Evolutionary conservation across 1,139 yeast genomes (phyloP).

Genomic region (Sugiyamaella neomexicana): DNA sequence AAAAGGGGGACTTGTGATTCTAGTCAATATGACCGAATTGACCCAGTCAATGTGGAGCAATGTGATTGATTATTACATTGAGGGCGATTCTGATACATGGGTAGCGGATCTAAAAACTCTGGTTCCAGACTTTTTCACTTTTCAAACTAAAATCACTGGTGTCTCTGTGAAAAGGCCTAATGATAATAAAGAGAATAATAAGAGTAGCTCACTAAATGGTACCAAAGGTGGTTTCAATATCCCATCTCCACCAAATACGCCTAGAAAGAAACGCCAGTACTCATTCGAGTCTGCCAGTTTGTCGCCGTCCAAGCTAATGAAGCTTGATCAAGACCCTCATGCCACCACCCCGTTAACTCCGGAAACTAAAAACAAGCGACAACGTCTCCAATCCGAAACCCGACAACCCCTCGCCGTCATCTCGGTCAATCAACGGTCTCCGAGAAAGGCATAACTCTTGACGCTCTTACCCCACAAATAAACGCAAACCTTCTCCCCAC

Average conservation of each 20-base stretch:
- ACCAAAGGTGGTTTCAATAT: slow-evolving; percentile 12
- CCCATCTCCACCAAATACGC: slow-evolving; percentile 25
- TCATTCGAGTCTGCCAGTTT: background rate
- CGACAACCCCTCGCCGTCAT: slow-evolving; percentile 4
- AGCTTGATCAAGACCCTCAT: background rate
- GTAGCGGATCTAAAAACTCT: slow-evolving; percentile 53
- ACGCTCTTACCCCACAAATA: no score
- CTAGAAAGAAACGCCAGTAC: slow-evolving; percentile 12
- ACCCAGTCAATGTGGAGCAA: slow-evolving; percentile 50
- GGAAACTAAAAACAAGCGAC: no score
- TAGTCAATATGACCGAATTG: slow-evolving; percentile 55
- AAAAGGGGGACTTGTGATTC: slow-evolving; percentile 58
- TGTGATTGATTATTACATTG: slow-evolving; percentile 68
- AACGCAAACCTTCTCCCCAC: no score
- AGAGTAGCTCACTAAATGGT: no score
- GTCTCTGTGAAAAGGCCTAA: background rate
- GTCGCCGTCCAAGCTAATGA: slow-evolving; percentile 5
- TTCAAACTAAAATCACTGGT: slow-evolving; percentile 48
- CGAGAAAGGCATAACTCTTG: background rate
- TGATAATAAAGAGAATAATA: slow-evolving; percentile 1
- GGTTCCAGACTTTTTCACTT: slow-evolving; percentile 58
- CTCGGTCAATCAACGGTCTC: slow-evolving; percentile 6
- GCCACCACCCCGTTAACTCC: background rate
- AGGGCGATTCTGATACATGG: slow-evolving; percentile 82
- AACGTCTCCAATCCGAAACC: slow-evolving; percentile 7